A percentile compares a stretch with the other conserved stretches of the same genome.
These are phyloP conservation scores for Pythium phragmitis DNA, from an alignment of 352 stramenopile species.

Conservation along the genomic window DNA sequence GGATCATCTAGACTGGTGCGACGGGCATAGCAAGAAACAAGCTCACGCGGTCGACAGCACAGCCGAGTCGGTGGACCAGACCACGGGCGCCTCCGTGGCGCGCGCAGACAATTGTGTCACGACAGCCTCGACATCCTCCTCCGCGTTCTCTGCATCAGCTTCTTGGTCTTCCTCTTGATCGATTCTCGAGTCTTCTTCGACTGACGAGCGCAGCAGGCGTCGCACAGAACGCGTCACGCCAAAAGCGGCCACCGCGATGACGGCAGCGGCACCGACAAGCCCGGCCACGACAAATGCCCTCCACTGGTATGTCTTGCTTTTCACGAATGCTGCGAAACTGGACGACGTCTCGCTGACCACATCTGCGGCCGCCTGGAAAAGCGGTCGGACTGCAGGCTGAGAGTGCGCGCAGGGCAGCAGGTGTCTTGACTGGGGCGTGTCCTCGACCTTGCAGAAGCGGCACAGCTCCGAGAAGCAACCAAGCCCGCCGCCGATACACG, in stretches of 20 bases:
- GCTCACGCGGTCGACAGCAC: constrained; percentile 16
- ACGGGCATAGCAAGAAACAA: background rate
- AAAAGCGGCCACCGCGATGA: constrained; percentile 17
- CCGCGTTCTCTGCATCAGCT: background rate
- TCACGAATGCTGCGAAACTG: constrained; percentile 7
- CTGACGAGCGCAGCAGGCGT: background rate
- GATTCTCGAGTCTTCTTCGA: background rate
- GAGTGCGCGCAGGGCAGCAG: constrained; percentile 14
- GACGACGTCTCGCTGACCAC: constrained; percentile 7
- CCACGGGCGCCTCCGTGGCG: background rate
- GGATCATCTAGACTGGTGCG: background rate
- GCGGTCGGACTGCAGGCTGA: background rate
- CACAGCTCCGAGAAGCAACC: constrained; percentile 20
- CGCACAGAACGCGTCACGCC: constrained; percentile 17
- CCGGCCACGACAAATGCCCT: constrained; percentile 7
- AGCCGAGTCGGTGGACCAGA: constrained; percentile 15
- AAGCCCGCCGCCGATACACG: constrained; percentile 20
- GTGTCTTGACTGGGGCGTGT: constrained; percentile 4
- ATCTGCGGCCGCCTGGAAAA: constrained; percentile 13
- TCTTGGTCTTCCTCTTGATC: constrained; percentile 2
- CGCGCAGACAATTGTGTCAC: constrained; percentile 1
- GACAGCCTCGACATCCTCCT: constrained; percentile 4
- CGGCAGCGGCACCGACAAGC: constrained; percentile 10
- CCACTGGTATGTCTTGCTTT: constrained; percentile 13
- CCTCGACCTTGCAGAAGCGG: constrained; percentile 14